Evolutionary conservation across 2,329 filamentous ascomycete genomes (phyloP).

Genomic region (Hypoxylon sp.): DNA sequence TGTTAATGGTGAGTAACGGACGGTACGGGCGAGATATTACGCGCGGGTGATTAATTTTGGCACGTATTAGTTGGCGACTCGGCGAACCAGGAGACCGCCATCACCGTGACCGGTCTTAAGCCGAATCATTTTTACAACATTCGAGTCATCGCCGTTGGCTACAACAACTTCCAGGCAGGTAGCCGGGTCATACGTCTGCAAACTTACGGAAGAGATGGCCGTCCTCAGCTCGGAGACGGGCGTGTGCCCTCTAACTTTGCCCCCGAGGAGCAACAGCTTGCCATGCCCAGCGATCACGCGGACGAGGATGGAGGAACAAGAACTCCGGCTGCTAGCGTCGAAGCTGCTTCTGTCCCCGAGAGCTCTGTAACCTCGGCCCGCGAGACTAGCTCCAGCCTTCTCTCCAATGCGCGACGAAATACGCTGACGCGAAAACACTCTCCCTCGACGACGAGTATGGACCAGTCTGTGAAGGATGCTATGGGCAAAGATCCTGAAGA

Average conservation of each 20-base stretch:
- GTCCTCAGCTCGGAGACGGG: constrained; percentile 65
- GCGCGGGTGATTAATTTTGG: constrained; percentile 26
- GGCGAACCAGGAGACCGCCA: constrained; percentile 80
- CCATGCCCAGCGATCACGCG: constrained; percentile 52
- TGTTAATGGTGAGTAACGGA: constrained; percentile 72
- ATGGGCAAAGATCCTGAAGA: constrained; percentile 65
- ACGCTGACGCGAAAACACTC: constrained; percentile 80
- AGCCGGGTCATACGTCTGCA: constrained; percentile 85
- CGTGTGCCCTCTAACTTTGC: constrained; percentile 64
- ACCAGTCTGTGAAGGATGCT: constrained; percentile 57
- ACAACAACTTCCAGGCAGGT: constrained; percentile 90
- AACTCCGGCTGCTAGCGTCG: constrained; percentile 63
- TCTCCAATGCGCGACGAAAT: constrained; percentile 61
- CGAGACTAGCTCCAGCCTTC: constrained; percentile 62
- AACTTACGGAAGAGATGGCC: constrained; percentile 73
- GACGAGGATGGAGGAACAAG: constrained; percentile 60
- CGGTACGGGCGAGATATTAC: constrained; percentile 1
- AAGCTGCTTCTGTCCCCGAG: constrained; percentile 69
- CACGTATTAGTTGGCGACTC: constrained; percentile 78
- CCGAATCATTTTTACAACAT: constrained; percentile 93
- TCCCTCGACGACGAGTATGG: constrained; percentile 69
- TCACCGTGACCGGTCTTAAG: constrained; percentile 86
- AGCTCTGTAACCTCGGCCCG: constrained; percentile 67
- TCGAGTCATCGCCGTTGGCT: constrained; percentile 88
- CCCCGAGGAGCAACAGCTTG: constrained; percentile 57